Evolutionary conservation across 169 alveolate genomes (phyloP).

Genomic region (Theileria parva): DNA sequence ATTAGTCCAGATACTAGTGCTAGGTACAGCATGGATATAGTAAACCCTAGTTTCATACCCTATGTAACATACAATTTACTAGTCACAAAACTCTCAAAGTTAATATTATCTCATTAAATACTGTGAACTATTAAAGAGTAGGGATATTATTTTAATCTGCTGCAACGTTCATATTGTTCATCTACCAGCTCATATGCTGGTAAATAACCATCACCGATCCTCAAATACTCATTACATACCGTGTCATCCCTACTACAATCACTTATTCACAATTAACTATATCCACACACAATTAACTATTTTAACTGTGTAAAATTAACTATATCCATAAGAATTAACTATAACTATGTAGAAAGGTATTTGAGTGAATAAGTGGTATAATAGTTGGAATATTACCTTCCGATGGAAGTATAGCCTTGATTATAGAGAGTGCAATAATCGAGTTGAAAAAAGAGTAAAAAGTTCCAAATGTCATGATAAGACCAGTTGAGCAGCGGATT

Average conservation of each 20-base stretch:
- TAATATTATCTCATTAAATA: too few relatives aligned
- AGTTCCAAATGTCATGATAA: constrained; percentile 78
- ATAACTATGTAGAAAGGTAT: too few relatives aligned
- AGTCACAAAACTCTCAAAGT: not conserved
- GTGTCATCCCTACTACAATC: constrained; percentile 45
- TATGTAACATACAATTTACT: too few relatives aligned
- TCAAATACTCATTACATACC: constrained; percentile 62
- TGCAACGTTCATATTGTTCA: constrained; percentile 68
- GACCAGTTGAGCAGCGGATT: constrained; percentile 74
- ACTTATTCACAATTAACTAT: not conserved
- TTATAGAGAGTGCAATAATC: constrained; percentile 75
- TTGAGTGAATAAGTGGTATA: too few relatives aligned
- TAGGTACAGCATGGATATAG: too few relatives aligned
- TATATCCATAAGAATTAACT: too few relatives aligned
- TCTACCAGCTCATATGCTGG: constrained; percentile 73
- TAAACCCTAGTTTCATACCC: too few relatives aligned
- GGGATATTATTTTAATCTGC: constrained; percentile 17
- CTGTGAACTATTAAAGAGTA: not conserved
- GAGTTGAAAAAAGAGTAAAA: constrained; percentile 64
- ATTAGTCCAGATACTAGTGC: too few relatives aligned
- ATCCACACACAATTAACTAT: too few relatives aligned
- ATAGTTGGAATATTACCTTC: constrained; percentile 46
- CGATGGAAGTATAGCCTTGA: constrained; percentile 76
- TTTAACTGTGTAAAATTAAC: too few relatives aligned
- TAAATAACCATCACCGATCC: constrained; percentile 64